Conservation (phyloP, 495 filamentous ascomycete genomes). For the Rostrohypoxylon terebratum region DNA sequence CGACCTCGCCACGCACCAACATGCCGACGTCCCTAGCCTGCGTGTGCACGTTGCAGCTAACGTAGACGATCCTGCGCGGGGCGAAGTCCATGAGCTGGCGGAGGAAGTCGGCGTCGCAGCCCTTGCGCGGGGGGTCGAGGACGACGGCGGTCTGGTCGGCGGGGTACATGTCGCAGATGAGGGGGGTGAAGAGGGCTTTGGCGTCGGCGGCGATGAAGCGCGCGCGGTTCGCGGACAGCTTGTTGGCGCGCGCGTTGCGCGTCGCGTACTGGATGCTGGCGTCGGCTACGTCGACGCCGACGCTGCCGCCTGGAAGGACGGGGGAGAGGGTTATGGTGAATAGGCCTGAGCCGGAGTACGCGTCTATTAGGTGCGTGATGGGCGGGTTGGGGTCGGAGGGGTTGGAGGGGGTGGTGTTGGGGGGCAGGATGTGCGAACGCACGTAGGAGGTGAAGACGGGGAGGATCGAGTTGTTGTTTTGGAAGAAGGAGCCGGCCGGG, state of each 20-base stretch:
- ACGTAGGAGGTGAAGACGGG: slow-evolving; percentile 89
- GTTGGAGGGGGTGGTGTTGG: slow-evolving; percentile 39
- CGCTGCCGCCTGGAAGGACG: slow-evolving; percentile 69
- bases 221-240: slow-evolving; percentile 67
- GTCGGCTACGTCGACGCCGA: slow-evolving; percentile 67
- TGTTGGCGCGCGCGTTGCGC: slow-evolving; percentile 81
- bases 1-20: slow-evolving; percentile 73
- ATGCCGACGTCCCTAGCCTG: slow-evolving; percentile 93
- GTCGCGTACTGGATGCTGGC: slow-evolving; percentile 80
- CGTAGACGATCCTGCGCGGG: slow-evolving; percentile 86
- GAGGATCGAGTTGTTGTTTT: slow-evolving; percentile 99
- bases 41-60: slow-evolving; percentile 97
- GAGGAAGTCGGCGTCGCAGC: slow-evolving; percentile 88
- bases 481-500: slow-evolving; percentile 94
- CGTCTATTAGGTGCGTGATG: slow-evolving; percentile 91
- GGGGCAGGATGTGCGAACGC: slow-evolving; percentile 78
- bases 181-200: slow-evolving; percentile 77
- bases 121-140: slow-evolving; percentile 94
- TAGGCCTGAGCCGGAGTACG: slow-evolving; percentile 95
- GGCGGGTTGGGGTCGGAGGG: slow-evolving; percentile 46
- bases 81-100: slow-evolving; percentile 79
- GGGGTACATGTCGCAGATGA: slow-evolving; percentile 72
- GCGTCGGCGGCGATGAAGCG: slow-evolving; percentile 90
- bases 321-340: slow-evolving; percentile 94
- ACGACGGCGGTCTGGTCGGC: slow-evolving; percentile 86